Evolutionary conservation across 495 filamentous ascomycete genomes (phyloP).

Genomic region (Lentithecium fluviatile): DNA sequence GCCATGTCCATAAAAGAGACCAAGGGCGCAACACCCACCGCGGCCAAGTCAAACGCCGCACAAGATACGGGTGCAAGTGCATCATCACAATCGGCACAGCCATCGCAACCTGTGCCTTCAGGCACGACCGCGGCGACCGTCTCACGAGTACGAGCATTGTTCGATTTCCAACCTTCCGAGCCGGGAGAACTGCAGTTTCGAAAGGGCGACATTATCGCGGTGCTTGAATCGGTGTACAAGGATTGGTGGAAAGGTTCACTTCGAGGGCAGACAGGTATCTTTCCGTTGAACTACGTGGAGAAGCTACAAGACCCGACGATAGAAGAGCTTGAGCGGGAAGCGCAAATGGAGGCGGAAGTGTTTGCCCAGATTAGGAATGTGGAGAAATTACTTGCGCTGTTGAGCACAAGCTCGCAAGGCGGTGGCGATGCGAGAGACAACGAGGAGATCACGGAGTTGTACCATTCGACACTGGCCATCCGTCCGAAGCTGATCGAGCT

Average conservation of each 20-base stretch:
- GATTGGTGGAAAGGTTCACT: conserved; percentile 99
- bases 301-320: conserved; percentile 92
- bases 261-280: conserved; percentile 93
- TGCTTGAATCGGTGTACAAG: conserved; percentile 95
- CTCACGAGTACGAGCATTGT: conserved; percentile 87
- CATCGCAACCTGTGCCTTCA: conserved; percentile 54
- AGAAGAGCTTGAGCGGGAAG: conserved; percentile 92
- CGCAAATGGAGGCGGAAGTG: conserved; percentile 95
- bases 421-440: conserved; percentile 50
- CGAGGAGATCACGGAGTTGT: conserved; percentile 82
- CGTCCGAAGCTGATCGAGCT: conserved; percentile 95
- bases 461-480: conserved; percentile 91
- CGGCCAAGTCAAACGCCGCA: conserved; percentile 32
- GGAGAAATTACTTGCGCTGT: conserved; percentile 87
- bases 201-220: conserved; percentile 96
- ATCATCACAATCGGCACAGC: conserved; percentile 39
- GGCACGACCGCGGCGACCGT: conserved; percentile 96
- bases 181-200: conserved; percentile 92
- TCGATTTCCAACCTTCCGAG: conserved; percentile 92
- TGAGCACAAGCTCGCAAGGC: conserved; percentile 72
- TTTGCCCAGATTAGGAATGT: conserved; percentile 99
- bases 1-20: conserved; percentile 88
- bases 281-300: conserved; percentile 97
- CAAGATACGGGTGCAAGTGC: conserved; percentile 16
- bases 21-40: conserved; percentile 36